These are phyloP conservation scores for Serpula lacrymans DNA, from an alignment of 768 basidiomycete species.

Conservation along the genomic window DNA sequence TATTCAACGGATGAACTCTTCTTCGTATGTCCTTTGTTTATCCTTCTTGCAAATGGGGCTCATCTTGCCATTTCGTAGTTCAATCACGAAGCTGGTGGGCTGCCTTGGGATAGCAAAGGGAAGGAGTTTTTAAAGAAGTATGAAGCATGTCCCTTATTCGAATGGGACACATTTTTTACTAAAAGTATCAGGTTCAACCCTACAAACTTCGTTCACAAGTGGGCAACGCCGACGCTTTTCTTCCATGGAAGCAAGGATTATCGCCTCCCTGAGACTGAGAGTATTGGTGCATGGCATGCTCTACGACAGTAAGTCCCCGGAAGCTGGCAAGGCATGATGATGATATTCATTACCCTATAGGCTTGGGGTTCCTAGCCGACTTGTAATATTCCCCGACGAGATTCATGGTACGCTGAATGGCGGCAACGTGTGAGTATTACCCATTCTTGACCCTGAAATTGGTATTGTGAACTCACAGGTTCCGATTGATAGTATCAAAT, in stretches of 20 bases:
- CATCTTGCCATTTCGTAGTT: constrained; percentile 42
- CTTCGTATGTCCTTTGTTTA: constrained; percentile 50
- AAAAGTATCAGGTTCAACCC: constrained; percentile 49
- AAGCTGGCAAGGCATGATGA: neutral
- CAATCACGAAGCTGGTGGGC: constrained; percentile 75
- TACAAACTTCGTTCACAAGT: constrained; percentile 68
- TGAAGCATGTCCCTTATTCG: constrained; percentile 2
- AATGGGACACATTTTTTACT: too few species aligned
- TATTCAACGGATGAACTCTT: constrained; percentile 82
- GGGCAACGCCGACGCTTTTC: constrained; percentile 74
- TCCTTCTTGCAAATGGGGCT: neutral
- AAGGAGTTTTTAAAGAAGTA: constrained; percentile 50
- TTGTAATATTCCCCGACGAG: constrained; percentile 78
- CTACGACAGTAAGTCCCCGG: constrained; percentile 69
- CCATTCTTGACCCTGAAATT: neutral
- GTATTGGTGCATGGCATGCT: constrained; percentile 74
- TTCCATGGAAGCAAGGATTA: constrained; percentile 84
- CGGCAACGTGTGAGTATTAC: constrained; percentile 52
- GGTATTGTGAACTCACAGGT: neutral
- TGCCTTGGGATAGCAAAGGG: constrained; percentile 61
- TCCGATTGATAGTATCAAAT: constrained; percentile 64
- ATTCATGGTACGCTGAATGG: constrained; percentile 84
- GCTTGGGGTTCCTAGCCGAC: constrained; percentile 58
- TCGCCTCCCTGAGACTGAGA: constrained; percentile 75
- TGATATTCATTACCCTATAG: constrained; percentile 28